Percentiles rank a stretch among this genome's conserved stretches.
These are phyloP conservation scores for Colletotrichum sp. DNA, from an alignment of 2,329 filamentous ascomycete species.

Conservation along the genomic window DNA sequence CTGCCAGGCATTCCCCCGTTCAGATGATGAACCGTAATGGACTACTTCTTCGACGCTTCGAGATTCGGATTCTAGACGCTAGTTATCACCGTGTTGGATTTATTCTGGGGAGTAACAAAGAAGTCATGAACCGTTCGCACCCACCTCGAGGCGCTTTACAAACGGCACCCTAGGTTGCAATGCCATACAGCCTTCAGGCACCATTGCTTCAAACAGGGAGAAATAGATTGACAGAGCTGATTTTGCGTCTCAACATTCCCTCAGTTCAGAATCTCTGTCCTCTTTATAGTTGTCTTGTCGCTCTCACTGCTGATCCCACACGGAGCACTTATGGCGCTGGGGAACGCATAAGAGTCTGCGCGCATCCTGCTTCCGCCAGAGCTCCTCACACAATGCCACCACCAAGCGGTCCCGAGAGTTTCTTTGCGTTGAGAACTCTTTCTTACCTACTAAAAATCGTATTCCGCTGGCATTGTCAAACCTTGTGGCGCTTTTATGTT, in stretches of 20 bases:
- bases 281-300: neutral
- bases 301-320: neutral
- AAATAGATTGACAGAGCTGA: no score
- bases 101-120: neutral
- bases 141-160: neutral
- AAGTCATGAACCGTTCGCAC: neutral
- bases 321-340: neutral
- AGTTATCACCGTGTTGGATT: neutral
- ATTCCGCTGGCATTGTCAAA: neutral
- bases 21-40: neutral
- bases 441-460: neutral
- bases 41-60: neutral
- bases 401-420: neutral
- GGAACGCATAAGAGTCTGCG: neutral
- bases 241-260: neutral
- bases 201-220: neutral
- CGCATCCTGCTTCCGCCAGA: neutral
- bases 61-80: neutral
- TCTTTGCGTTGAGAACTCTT: neutral
- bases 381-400: neutral
- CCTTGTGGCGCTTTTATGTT: neutral
- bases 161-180: fast-evolving
- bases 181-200: neutral
- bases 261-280: neutral
- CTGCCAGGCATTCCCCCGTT: neutral